phyloP scores from a whole-genome alignment of 2,329 filamentous ascomycete species.

The Moelleriella libera region DNA sequence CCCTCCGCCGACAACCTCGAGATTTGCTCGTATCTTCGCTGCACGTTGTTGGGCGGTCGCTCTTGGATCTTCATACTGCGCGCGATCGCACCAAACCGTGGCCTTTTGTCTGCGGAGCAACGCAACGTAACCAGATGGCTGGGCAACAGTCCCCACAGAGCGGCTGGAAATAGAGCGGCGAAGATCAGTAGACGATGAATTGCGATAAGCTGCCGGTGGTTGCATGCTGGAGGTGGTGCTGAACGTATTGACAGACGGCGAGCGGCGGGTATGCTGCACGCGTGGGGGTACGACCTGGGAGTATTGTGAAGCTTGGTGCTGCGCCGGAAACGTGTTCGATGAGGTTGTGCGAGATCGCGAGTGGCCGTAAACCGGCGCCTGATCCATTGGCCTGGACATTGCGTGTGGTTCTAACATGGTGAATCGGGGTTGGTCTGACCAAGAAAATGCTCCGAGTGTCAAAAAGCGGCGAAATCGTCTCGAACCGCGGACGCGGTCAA shows the following conservation, averaged over 20 bases:
- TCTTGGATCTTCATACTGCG: conserved; percentile 83
- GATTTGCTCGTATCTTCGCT: conserved; percentile 73
- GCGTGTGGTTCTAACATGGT: conserved; percentile 19
- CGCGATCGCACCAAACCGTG: conserved; percentile 93
- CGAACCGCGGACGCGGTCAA: too few relatives aligned
- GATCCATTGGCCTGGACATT: conserved; percentile 18
- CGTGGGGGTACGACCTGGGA: conserved; percentile 3
- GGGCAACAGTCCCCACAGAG: conserved; percentile 42
- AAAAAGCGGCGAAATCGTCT: too few relatives aligned
- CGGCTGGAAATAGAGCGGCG: conserved; percentile 72
- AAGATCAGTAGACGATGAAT: conserved; percentile 40
- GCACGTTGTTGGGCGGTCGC: conserved; percentile 70
- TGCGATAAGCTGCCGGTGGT: conserved; percentile 42
- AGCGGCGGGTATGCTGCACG: conserved; percentile 27
- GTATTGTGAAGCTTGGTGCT: conserved; percentile 10
- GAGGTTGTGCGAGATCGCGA: conserved; percentile 42
- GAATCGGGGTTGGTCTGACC: too few relatives aligned
- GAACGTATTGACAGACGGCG: conserved; percentile 53
- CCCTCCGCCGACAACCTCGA: conserved; percentile 60
- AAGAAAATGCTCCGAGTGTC: too few relatives aligned
- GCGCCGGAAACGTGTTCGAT: conserved; percentile 34
- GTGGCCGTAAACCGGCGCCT: conserved; percentile 30
- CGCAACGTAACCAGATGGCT: conserved; percentile 74
- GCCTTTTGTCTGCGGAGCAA: conserved; percentile 95
- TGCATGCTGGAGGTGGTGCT: conserved; percentile 58